Evolutionary conservation across 495 filamentous ascomycete species (phyloP), one percentile per base, ranked within the genome.

Genomic region (Neurospora discreta): DNA sequence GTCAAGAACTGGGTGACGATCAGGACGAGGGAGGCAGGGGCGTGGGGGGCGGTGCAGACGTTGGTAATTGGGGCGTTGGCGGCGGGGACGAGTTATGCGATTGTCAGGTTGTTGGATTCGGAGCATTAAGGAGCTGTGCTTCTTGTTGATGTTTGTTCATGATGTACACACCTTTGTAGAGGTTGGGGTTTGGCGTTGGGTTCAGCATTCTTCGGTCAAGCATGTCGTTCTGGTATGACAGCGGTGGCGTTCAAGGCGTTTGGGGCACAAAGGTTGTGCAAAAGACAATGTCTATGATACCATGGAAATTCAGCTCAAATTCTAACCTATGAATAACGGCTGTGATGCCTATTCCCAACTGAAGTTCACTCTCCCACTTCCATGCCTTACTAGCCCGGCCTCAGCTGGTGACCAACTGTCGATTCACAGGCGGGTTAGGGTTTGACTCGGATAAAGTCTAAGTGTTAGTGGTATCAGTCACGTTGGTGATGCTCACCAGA

Each of bases 1-100:
- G 70, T 82, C 69, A 88, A 88, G 77, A 85, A 83, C 72, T 84
- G 73, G 44, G 73, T 81, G 42, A 81, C 79, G 10, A 76, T 83
- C n/a, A 73, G 75, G 33, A 83, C 79, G 5, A 77, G 77, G 68
- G 77, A 78, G 18, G 77, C 82, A 1, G 82, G 79, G 0, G 38
- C 82, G 1, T 81, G 78, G 71, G 83, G 83, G 0, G 78, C 83
- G 4, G 26, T 81, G 39, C 82, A 84, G 76, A 85, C 83, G 16
- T 71, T 85, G 58, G 26, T 80, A 9, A 76, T 85, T 20, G 83
- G 83, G 1, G 79, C 77, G 10, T 46, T 84, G 44, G 83, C 83
- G 36, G 83, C 83, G 1, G 82, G 77, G 11, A 80, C 82, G 3
- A 85, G 83, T 73, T 85, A 84, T 73, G 80, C 72, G 3, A 82